Percentiles rank a stretch among this genome's conserved stretches.
phyloP scores from a whole-genome alignment of 257 asterid genomes.

The Petunia axillaris region DNA sequence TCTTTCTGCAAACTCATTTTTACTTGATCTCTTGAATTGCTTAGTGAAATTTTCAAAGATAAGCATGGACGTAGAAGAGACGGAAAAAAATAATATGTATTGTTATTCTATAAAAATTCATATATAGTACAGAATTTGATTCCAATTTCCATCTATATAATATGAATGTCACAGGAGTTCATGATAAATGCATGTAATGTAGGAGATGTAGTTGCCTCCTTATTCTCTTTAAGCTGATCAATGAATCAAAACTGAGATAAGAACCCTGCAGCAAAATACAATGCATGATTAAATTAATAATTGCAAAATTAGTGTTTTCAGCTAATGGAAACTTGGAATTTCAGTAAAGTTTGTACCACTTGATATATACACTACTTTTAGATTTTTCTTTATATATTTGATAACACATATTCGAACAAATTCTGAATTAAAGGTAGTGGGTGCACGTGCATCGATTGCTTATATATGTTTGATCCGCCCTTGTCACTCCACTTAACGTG shows the following conservation, averaged over 20 bases:
- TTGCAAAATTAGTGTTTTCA: neutral
- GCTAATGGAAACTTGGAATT: neutral
- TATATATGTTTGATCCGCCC: neutral
- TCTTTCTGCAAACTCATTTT: too few relatives aligned
- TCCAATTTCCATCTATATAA: neutral
- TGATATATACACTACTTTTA: neutral
- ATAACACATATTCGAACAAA: neutral
- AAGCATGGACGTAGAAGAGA: too few relatives aligned
- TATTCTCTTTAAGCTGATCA: conserved; percentile 21
- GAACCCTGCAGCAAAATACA: conserved; percentile 8
- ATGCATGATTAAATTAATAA: neutral
- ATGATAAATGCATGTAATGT: conserved; percentile 9
- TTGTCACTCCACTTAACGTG: neutral
- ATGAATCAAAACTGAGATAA: conserved; percentile 14
- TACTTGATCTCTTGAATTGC: too few relatives aligned
- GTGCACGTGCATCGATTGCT: neutral
- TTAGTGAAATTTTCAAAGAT: too few relatives aligned
- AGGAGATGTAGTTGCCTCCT: conserved; percentile 8
- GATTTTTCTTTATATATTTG: neutral
- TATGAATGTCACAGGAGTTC: neutral
- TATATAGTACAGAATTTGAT: conserved; percentile 10
- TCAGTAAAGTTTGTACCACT: neutral
- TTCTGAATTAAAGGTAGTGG: neutral
- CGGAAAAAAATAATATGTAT: neutral
- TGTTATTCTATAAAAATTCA: conserved; percentile 7